Base-by-base conservation (phyloP, 225 moss, liverwort and hornwort genomes). In the Straminergon stramineum region DNA sequence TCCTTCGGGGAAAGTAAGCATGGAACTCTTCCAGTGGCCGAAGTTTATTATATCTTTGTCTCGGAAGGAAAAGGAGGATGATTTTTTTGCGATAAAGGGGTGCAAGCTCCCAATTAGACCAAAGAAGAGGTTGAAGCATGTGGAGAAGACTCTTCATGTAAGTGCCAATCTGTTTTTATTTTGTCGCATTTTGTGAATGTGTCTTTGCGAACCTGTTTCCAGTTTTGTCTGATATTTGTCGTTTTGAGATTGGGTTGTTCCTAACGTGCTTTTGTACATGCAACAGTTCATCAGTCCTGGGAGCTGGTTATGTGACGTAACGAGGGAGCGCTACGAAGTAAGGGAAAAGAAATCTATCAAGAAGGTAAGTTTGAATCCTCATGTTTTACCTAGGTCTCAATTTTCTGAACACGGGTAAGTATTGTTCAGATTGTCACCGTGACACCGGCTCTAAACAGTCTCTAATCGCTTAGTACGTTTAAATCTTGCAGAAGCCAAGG, bases 1-100 rank as follows among this genome's bases (percentile, higher is more conserved):
- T 81, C 91, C 91, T 52, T 90, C 87, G 30, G 97, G 95, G 90
- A 98, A 97, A 90, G 93, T 96, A 90, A 95, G 94, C 77, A 91
- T 97, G 96, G 97, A 97, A 18, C 94, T 94, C 76, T 96, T 99
- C 81, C 96, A 99, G 85, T 99, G 99, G 99, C 99, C 99, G 32
- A 99, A 97, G 87, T 94, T 99, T 90, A 81, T 94, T 32, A 90
- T 96, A 53, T 94, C 97, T n/a, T 93, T 99, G 86, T 95, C 99
- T 58, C 93, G 97, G 88, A 97, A 97, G 91, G 99, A 99, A 86
- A 97, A 97, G 75, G 99, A 97, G 89, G 97, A 97, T 63, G 99
- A 99, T 61, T 99, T 99, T 82, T 92, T 96, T 87, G 94, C 95
- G 57, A 99, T 99, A 76, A 99, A 95, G 90, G 99, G 99, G 57